Percentiles rank a stretch among this genome's conserved stretches.
Conservation (phyloP, 1,284 basidiomycete genomes). For the Ganoderma lucidum region DNA sequence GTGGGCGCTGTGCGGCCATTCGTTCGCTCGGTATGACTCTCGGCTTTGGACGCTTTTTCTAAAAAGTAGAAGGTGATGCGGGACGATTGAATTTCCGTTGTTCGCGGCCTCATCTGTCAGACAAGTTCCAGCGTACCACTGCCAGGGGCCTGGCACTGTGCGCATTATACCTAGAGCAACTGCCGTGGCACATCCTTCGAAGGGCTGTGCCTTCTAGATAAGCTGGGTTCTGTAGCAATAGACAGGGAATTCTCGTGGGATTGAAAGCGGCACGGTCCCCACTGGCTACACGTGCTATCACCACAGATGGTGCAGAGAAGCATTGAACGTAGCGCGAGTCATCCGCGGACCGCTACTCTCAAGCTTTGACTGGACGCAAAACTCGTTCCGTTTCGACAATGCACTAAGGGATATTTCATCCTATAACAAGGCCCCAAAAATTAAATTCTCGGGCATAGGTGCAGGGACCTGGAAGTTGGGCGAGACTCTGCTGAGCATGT, state of each 20-base stretch:
- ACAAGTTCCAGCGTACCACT: not conserved
- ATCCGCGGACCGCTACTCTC: no score
- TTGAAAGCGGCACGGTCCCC: not conserved
- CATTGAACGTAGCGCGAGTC: not conserved
- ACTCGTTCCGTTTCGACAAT: not conserved
- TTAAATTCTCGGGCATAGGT: not conserved
- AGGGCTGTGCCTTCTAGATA: not conserved
- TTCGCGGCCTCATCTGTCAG: not conserved
- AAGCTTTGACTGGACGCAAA: not conserved
- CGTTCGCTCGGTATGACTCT: no score
- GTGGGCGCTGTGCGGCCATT: no score
- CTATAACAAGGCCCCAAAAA: no score
- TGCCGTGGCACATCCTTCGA: no score
- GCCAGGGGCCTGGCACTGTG: not conserved
- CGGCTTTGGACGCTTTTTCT: no score
- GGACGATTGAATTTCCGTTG: not conserved
- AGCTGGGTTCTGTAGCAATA: not conserved
- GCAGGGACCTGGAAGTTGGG: not conserved
- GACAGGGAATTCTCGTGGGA: not conserved
- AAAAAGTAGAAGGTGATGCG: not conserved
- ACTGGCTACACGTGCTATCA: not conserved
- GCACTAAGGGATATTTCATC: not conserved
- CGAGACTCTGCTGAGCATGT: not conserved
- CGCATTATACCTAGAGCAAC: no score
- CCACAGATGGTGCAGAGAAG: not conserved